These are phyloP conservation scores for Aspergillus baeticus DNA, from an alignment of 495 filamentous ascomycete genomes.

Conservation along the genomic window DNA sequence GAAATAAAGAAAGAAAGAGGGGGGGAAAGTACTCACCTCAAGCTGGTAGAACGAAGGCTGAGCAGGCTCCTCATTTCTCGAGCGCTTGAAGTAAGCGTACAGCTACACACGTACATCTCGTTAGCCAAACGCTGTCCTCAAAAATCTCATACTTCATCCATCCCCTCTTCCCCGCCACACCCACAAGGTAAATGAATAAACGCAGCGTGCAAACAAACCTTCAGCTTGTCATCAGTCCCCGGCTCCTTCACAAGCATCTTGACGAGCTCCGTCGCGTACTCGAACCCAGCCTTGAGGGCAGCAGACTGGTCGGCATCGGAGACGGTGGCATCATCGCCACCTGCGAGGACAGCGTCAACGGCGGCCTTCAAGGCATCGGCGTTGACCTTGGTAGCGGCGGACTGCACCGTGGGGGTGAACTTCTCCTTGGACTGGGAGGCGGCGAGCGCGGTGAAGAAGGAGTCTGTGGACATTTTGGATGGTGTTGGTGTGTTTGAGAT, in stretches of 20 bases:
- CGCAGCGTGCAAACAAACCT: slow-evolving; percentile 40
- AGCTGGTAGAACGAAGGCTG: slow-evolving; percentile 53
- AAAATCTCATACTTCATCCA: neutral
- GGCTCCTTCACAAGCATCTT: slow-evolving; percentile 56
- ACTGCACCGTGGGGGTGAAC: slow-evolving; percentile 33
- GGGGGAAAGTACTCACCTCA: slow-evolving; percentile 37
- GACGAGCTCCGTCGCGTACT: slow-evolving; percentile 53
- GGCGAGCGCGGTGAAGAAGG: slow-evolving; percentile 33
- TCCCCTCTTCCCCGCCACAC: neutral
- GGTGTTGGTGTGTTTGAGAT: neutral
- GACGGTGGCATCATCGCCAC: slow-evolving; percentile 18
- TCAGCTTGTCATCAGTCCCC: slow-evolving; percentile 50
- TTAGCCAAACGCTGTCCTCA: too few species aligned
- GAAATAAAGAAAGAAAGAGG: neutral
- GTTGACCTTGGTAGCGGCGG: slow-evolving; percentile 29
- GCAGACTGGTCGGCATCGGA: slow-evolving; percentile 20
- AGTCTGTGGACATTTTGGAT: slow-evolving; percentile 32
- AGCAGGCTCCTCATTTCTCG: slow-evolving; percentile 43
- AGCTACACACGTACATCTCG: slow-evolving; percentile 35
- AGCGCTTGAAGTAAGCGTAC: slow-evolving; percentile 61
- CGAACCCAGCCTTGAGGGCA: slow-evolving; percentile 36
- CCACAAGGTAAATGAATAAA: neutral
- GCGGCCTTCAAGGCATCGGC: slow-evolving; percentile 29
- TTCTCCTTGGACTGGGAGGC: slow-evolving; percentile 32
- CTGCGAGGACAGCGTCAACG: slow-evolving; percentile 27